Percentiles rank a stretch among this genome's conserved stretches.
phyloP scores from a whole-genome alignment of 805 yeast genomes.

The Candida boleticola region DNA sequence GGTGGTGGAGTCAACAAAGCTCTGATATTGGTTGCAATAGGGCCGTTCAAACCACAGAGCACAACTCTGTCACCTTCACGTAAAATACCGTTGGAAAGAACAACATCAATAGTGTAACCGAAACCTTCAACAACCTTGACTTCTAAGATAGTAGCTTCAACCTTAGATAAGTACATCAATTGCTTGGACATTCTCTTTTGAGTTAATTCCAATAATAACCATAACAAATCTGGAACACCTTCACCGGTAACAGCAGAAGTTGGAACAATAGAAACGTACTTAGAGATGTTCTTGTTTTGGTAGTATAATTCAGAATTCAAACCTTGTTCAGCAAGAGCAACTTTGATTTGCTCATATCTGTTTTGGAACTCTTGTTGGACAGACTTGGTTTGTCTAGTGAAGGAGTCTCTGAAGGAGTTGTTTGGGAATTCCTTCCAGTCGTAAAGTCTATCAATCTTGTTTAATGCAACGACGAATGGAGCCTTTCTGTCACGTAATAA shows the following conservation, averaged over 20 bases:
- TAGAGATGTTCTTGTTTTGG: conserved; percentile 91
- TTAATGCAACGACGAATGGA: conserved; percentile 94
- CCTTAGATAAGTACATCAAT: conserved; percentile 89
- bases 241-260: conserved; percentile 99
- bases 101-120: conserved; percentile 98
- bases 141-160: conserved; percentile 95
- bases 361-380: conserved; percentile 92
- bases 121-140: conserved; percentile 98
- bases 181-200: conserved; percentile 99
- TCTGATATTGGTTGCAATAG: conserved; percentile 92
- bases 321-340: conserved; percentile 96
- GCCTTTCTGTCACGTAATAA: conserved; percentile 95
- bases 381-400: conserved; percentile 73
- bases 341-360: conserved; percentile 78
- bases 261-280: conserved; percentile 94
- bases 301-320: conserved; percentile 94
- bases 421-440: conserved; percentile 92
- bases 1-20: conserved; percentile 98
- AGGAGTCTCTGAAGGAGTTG: conserved; percentile 94
- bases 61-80: conserved; percentile 95
- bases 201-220: conserved; percentile 91
- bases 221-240: conserved; percentile 98
- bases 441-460: conserved; percentile 95
- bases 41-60: conserved; percentile 97
- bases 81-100: conserved; percentile 92